These are phyloP conservation scores for Aspergillus fumigatus DNA, from an alignment of 2,329 filamentous ascomycete genomes.

Conservation along the genomic window DNA sequence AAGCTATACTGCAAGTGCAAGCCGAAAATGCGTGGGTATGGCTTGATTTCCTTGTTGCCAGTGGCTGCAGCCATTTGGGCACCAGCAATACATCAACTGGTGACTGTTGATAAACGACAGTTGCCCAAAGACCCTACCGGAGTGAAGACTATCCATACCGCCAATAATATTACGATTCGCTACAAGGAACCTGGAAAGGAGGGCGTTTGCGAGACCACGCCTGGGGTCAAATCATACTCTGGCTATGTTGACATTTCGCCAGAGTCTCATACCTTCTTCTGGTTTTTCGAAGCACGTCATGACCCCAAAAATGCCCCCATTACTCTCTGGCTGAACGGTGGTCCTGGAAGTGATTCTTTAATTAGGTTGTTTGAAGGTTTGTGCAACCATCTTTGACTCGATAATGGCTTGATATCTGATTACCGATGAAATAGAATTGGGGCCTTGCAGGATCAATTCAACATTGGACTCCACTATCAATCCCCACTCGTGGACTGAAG, in stretches of 20 bases:
- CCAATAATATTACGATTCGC: slow-evolving; percentile 49
- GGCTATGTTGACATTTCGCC: slow-evolving; percentile 52
- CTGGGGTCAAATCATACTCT: slow-evolving; percentile 52
- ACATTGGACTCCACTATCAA: slow-evolving; percentile 47
- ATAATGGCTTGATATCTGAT: slow-evolving; percentile 10
- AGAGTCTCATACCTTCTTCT: slow-evolving; percentile 51
- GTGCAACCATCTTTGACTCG: background rate
- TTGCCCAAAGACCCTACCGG: slow-evolving; percentile 34
- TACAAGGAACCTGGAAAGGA: slow-evolving; percentile 55
- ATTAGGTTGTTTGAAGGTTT: slow-evolving; percentile 40
- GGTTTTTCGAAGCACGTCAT: slow-evolving; percentile 54
- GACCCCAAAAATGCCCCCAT: slow-evolving; percentile 43
- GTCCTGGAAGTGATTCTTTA: slow-evolving; percentile 39
- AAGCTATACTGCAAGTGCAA: background rate
- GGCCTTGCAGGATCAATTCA: slow-evolving; percentile 43
- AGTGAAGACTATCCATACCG: slow-evolving; percentile 35
- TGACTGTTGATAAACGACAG: slow-evolving; percentile 23
- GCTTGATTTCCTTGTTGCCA: slow-evolving; percentile 18
- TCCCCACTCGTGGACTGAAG: slow-evolving; percentile 57
- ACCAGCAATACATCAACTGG: slow-evolving; percentile 1
- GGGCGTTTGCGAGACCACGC: slow-evolving; percentile 51
- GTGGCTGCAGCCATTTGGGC: slow-evolving; percentile 15
- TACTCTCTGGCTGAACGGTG: slow-evolving; percentile 42
- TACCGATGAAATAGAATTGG: slow-evolving; percentile 28
- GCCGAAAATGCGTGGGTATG: slow-evolving; percentile 19